phyloP scores from a whole-genome alignment of 345 rosid species.

The Angophora floribunda region DNA sequence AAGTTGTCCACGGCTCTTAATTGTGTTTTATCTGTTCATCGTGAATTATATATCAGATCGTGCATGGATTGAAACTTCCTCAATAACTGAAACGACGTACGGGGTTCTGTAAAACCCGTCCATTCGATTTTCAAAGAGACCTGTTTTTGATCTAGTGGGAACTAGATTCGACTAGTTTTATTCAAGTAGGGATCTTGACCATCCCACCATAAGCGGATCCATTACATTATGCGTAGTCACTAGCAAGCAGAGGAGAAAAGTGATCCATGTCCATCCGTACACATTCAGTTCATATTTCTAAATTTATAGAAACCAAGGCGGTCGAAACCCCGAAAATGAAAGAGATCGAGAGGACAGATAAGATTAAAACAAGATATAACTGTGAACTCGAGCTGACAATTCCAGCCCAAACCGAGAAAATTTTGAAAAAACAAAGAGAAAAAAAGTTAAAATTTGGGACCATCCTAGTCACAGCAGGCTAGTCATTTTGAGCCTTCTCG shows the following conservation, averaged over 20 bases:
- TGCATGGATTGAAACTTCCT: not conserved
- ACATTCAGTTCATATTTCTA: not conserved
- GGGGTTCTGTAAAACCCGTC: not conserved
- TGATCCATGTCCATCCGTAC: not conserved
- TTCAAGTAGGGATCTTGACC: not conserved
- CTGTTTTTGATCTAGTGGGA: not conserved
- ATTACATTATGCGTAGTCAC: not conserved
- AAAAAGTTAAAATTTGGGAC: not conserved
- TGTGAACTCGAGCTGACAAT: not conserved
- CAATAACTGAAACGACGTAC: not conserved
- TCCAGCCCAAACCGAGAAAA: not conserved
- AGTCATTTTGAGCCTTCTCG: slow-evolving; percentile 33
- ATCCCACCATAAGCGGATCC: not conserved
- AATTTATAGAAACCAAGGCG: not conserved
- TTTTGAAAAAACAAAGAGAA: not conserved
- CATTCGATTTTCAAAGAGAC: not conserved
- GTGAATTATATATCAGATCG: not conserved
- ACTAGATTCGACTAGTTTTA: not conserved
- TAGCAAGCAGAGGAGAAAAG: not conserved
- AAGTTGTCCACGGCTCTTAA: not conserved
- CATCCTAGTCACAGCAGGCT: not conserved
- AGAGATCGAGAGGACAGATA: not conserved
- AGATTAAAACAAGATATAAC: not conserved
- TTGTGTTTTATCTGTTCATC: not conserved
- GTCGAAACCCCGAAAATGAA: not conserved